These are phyloP conservation scores for Pseudomicrostroma phylloplanum DNA, from an alignment of 1,284 basidiomycete species.

Conservation along the genomic window DNA sequence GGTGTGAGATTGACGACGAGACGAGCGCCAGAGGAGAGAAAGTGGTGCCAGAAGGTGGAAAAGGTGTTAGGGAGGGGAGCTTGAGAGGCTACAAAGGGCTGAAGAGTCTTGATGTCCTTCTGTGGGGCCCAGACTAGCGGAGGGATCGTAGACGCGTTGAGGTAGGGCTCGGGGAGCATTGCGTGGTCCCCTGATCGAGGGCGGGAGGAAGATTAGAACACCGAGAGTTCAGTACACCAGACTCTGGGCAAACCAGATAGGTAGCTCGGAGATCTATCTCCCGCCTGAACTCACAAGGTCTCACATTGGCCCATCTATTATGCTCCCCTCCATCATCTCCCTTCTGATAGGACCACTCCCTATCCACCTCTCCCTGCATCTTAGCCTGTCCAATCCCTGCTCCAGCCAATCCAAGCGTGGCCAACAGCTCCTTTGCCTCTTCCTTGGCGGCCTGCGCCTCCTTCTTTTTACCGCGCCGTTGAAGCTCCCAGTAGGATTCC, in stretches of 20 bases:
- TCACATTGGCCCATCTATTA: conserved; percentile 1
- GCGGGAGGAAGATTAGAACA: not conserved
- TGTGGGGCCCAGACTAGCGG: not conserved
- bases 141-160: conserved; percentile 1
- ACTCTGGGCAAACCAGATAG: not conserved
- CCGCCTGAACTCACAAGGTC: conserved; percentile 1
- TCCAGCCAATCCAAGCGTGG: not conserved
- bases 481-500: not conserved
- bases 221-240: not conserved
- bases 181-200: not conserved
- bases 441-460: not conserved
- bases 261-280: not conserved
- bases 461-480: not conserved
- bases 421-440: not conserved
- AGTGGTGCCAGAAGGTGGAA: conserved; percentile 64
- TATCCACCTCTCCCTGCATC: not conserved
- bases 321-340: not conserved
- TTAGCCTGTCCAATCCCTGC: no score
- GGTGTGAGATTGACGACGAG: conserved; percentile 47
- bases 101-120: conserved; percentile 52
- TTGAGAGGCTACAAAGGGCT: conserved; percentile 84
- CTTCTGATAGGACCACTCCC: not conserved
- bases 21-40: conserved; percentile 18
- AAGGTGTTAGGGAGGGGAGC: conserved; percentile 87
- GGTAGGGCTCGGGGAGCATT: conserved; percentile 12